Evolutionary conservation across 345 rosid genomes (phyloP).

Genomic region (Bretschneidera sinensis): DNA sequence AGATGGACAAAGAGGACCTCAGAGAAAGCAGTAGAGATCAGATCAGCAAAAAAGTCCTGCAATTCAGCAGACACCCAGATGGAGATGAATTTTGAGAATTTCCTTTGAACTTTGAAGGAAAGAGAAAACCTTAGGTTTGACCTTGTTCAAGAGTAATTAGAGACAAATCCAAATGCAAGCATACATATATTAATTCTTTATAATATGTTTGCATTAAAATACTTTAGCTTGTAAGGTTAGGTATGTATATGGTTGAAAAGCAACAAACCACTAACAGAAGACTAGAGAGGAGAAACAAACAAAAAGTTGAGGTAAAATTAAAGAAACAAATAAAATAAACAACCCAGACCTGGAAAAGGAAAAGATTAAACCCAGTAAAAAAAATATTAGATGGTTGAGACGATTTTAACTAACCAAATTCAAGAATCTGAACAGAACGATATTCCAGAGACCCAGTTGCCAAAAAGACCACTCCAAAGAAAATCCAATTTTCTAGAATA

Average conservation of each 20-base stretch:
- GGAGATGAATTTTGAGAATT: constrained; percentile 16
- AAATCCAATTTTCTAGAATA: constrained; percentile 22
- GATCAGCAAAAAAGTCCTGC: constrained; percentile 18
- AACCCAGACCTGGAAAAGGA: constrained; percentile 18
- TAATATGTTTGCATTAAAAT: not conserved
- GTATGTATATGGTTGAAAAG: constrained; percentile 23
- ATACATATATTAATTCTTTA: constrained; percentile 9
- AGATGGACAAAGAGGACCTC: constrained; percentile 4
- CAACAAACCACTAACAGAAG: constrained; percentile 23
- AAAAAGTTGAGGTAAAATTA: constrained; percentile 7
- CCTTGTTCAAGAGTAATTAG: constrained; percentile 11
- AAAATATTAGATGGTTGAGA: constrained; percentile 6
- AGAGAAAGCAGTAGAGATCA: constrained; percentile 12
- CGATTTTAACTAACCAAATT: constrained; percentile 13
- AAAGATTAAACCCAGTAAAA: not conserved
- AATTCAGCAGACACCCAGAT: constrained; percentile 22
- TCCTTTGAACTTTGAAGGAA: constrained; percentile 15
- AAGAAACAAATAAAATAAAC: constrained; percentile 4
- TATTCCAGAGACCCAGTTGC: constrained; percentile 13
- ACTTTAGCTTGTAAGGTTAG: constrained; percentile 25
- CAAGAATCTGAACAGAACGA: constrained; percentile 18
- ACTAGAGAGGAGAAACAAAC: constrained; percentile 14
- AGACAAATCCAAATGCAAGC: constrained; percentile 11
- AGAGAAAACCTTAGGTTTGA: constrained; percentile 19
- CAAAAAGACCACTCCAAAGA: not conserved